phyloP scores from a whole-genome alignment of 441 rosid genomes.

The Bruguiera hainesii region DNA sequence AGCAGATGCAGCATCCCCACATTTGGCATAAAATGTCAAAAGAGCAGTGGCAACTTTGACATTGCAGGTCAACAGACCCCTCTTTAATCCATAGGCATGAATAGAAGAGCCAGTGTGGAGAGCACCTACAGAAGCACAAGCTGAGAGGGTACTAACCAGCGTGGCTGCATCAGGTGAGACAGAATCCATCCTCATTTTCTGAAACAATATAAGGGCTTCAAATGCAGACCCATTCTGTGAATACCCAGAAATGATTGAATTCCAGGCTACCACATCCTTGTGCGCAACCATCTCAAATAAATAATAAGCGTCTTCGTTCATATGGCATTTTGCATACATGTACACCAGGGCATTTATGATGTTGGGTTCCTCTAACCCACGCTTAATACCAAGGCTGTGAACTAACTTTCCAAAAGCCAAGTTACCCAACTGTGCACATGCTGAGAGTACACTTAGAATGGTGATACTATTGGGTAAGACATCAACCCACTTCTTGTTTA shows the following conservation, averaged over 20 bases:
- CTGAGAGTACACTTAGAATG: constrained; percentile 49
- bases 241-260: constrained; percentile 75
- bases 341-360: constrained; percentile 57
- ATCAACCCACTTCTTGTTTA: constrained; percentile 35
- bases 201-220: constrained; percentile 68
- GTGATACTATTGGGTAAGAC: constrained; percentile 48
- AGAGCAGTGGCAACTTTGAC: constrained; percentile 74
- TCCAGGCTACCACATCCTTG: constrained; percentile 64
- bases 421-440: constrained; percentile 53
- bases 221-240: constrained; percentile 57
- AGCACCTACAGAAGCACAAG: constrained; percentile 58
- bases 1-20: constrained; percentile 50
- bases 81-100: constrained; percentile 55
- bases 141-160: constrained; percentile 60
- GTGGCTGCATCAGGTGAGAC: constrained; percentile 70
- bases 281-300: constrained; percentile 55
- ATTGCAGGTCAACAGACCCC: constrained; percentile 51
- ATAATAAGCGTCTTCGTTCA: constrained; percentile 48
- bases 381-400: constrained; percentile 52
- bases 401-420: constrained; percentile 54
- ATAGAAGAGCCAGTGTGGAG: constrained; percentile 59
- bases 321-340: constrained; percentile 68
- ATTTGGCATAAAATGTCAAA: constrained; percentile 76
- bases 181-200: constrained; percentile 42
- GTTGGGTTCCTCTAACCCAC: constrained; percentile 39